Evolutionary conservation across 495 filamentous ascomycete species (phyloP).

Genomic region (Lasiosphaeriaceae sp.): DNA sequence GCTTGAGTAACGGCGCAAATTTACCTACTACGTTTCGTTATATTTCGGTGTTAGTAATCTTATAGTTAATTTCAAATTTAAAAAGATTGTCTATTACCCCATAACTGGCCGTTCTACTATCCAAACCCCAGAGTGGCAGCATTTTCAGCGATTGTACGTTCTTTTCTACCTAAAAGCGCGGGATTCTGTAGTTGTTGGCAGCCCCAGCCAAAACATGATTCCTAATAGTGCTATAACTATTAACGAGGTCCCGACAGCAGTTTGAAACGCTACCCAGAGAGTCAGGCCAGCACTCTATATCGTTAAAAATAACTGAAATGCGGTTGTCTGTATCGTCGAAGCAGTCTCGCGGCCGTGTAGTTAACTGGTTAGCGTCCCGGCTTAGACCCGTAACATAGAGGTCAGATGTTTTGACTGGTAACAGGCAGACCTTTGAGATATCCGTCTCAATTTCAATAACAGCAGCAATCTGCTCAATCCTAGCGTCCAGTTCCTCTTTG

Average conservation of each 20-base stretch:
- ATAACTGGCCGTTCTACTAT: constrained; percentile 59
- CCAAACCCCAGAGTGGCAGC: constrained; percentile 64
- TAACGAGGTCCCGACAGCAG: constrained; percentile 65
- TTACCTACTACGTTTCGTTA: constrained; percentile 53
- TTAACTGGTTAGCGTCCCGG: constrained; percentile 49
- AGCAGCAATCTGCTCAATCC: constrained; percentile 57
- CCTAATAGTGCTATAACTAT: constrained; percentile 56
- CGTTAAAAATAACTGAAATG: constrained; percentile 60
- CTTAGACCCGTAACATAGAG: constrained; percentile 61
- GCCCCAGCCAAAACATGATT: constrained; percentile 66
- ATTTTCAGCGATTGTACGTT: constrained; percentile 63
- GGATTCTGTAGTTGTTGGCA: constrained; percentile 62
- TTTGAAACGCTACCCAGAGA: constrained; percentile 64
- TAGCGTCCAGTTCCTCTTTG: constrained; percentile 50
- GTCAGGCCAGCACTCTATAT: constrained; percentile 64
- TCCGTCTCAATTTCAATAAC: constrained; percentile 58
- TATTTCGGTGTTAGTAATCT: constrained; percentile 47
- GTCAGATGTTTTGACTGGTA: constrained; percentile 61
- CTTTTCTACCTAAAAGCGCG: constrained; percentile 62
- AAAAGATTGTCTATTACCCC: constrained; percentile 59
- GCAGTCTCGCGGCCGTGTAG: constrained; percentile 37
- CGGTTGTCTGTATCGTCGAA: constrained; percentile 48
- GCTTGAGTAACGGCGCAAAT: constrained; percentile 59
- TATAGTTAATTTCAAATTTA: constrained; percentile 56
- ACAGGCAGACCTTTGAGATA: constrained; percentile 53